Percentiles rank a stretch among this genome's conserved stretches.
Evolutionary conservation across 2,329 filamentous ascomycete species (phyloP).

Genomic region (Tricladium varicosporioides): DNA sequence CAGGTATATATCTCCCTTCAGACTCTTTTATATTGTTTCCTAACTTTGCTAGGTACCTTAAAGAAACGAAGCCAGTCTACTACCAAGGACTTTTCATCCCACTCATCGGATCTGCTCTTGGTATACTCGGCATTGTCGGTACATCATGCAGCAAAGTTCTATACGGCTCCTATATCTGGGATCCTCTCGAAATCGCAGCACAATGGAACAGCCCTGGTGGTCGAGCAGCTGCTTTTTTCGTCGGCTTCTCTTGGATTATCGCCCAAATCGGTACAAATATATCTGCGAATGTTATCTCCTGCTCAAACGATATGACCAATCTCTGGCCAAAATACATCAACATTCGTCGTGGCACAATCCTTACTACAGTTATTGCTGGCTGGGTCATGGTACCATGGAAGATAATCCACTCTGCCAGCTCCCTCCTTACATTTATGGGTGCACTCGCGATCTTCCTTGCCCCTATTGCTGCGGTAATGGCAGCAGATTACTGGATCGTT

Average conservation of each 20-base stretch:
- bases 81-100: conserved; percentile 20
- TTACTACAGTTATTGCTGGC: conserved; percentile 41
- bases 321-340: conserved; percentile 52
- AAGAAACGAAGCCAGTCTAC: conserved; percentile 18
- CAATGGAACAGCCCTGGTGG: conserved; percentile 39
- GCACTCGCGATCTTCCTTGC: conserved; percentile 34
- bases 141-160: conserved; percentile 52
- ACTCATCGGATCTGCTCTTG: conserved; percentile 24
- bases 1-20: too few species aligned
- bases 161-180: conserved; percentile 48
- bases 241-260: conserved; percentile 41
- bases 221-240: conserved; percentile 45
- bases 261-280: conserved; percentile 52
- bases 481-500: conserved; percentile 15
- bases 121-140: conserved; percentile 44
- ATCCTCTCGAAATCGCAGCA: conserved; percentile 43
- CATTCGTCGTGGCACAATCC: conserved; percentile 50
- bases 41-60: conserved; percentile 41
- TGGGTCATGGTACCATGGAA: conserved; percentile 43
- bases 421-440: conserved; percentile 26
- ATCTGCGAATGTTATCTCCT: conserved; percentile 45
- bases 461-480: conserved; percentile 24
- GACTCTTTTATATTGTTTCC: too few species aligned
- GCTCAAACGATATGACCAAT: conserved; percentile 52
- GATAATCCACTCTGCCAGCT: conserved; percentile 34